Base-by-base conservation (phyloP, 805 yeast species). In the Myxozyma vanderwaltii region DNA sequence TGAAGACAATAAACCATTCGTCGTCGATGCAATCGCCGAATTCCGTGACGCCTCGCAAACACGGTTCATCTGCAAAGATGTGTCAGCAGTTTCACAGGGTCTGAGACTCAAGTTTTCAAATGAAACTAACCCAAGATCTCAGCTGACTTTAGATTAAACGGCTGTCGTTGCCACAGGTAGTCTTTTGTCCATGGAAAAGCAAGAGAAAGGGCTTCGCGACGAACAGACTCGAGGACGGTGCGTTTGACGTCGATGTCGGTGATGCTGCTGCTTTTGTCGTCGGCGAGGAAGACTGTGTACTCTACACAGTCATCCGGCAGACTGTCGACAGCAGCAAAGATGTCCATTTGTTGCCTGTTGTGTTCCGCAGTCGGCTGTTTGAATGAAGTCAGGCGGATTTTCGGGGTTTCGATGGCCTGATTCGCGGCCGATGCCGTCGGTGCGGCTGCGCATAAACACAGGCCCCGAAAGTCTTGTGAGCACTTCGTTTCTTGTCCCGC, bases 11-110 rank as follows among this genome's bases (percentile, higher is more conserved):
- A 26, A 68, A 50, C 71, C 71, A 69, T 45, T 72, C 74, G 59
- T 72, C 75, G 40, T 68, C 71, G n/a, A 68, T 41, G 51, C 69
- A 64, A 33, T 67, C 72, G n/a, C 72, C 73, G 47, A 63, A 68
- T 21, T 66, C 66, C 4, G 70, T 65, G 6, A 49, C 33, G 8
- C 73, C 73, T n/a, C 39, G 54, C 43, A 70, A 44, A 41, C 66
- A 63, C 13, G 63, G 59, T 19, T 62, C 50, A 6, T 63, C 67
- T 52, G 36, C n/a, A 12, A 43, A 10, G n/a, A 2, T 4, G 8
- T 12, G 26, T 51, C 48, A 54, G 44, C 29, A 36, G 15, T 21
- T n/a, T 46, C 19, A 38, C 19, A 38, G 17, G 29, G 23, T 7
- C 36, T 13, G 8, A 23, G 26, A 13, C 38, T 36, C 39, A 12